Percentiles rank a stretch among this genome's conserved stretches.
These are phyloP conservation scores for Rhododendron henanense DNA, from an alignment of 148 eudicot species.

Conservation along the genomic window DNA sequence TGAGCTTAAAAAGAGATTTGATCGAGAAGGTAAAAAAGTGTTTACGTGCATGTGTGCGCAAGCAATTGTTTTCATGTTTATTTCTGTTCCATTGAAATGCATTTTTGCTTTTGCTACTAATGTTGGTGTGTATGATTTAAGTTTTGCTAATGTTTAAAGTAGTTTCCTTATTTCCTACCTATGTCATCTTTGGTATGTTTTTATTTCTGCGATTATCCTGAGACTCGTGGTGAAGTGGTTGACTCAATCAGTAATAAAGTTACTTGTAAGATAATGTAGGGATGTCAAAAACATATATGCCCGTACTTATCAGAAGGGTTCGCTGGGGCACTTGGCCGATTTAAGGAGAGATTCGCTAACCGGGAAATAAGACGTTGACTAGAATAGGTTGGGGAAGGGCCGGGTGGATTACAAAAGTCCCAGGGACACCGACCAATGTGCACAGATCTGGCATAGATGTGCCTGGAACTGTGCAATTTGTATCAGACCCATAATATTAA, in stretches of 20 bases:
- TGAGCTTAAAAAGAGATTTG: slow-evolving; percentile 73
- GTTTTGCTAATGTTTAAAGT: not conserved
- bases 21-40: slow-evolving; percentile 55
- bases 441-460: not conserved
- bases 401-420: not conserved
- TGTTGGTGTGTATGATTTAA: not conserved
- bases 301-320: not conserved
- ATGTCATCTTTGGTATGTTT: not conserved
- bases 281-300: not conserved
- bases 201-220: not conserved
- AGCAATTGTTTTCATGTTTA: slow-evolving; percentile 1
- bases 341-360: no score
- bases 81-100: not conserved
- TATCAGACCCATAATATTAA: not conserved
- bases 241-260: not conserved
- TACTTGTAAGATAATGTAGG: not conserved
- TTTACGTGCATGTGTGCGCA: not conserved
- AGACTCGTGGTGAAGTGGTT: not conserved
- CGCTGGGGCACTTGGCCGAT: no score
- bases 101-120: not conserved
- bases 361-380: no score
- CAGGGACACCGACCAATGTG: not conserved
- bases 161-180: not conserved
- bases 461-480: not conserved
- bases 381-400: no score